Evolutionary conservation across 2,329 filamentous ascomycete species (phyloP).

Genomic region (Myotisia sp.): DNA sequence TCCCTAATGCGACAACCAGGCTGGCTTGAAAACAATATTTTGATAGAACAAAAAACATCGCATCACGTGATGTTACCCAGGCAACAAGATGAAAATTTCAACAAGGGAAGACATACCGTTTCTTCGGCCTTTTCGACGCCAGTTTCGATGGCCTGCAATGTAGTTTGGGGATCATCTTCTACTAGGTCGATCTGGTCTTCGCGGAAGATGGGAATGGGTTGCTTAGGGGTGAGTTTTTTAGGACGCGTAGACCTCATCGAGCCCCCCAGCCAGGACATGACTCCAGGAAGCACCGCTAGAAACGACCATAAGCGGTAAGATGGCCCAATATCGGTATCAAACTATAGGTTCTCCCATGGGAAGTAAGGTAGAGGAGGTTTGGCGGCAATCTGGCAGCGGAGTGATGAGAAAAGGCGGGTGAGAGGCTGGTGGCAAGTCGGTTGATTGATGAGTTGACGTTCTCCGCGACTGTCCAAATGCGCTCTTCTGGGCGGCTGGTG

Average conservation of each 20-base stretch:
- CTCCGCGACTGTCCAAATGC: constrained; percentile 25
- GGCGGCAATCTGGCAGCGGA: constrained; percentile 39
- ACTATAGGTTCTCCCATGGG: constrained; percentile 46
- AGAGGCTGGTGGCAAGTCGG: constrained; percentile 21
- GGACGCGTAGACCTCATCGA: constrained; percentile 35
- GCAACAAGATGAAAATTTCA: constrained; percentile 19
- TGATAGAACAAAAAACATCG: constrained; percentile 4
- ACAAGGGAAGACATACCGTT: constrained; percentile 57
- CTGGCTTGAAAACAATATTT: background rate
- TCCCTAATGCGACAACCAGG: too few relatives aligned
- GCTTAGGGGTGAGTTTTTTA: constrained; percentile 78
- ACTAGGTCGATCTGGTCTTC: constrained; percentile 83
- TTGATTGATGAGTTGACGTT: constrained; percentile 33
- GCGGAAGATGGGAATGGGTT: constrained; percentile 69
- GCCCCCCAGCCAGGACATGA: constrained; percentile 33
- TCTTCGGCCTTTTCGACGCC: constrained; percentile 96
- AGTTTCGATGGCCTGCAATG: constrained; percentile 74
- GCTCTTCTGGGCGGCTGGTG: constrained; percentile 28
- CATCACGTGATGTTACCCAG: constrained; percentile 27
- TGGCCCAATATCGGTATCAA: constrained; percentile 50
- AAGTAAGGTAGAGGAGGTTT: constrained; percentile 39
- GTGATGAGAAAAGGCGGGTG: constrained; percentile 30
- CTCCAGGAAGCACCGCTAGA: constrained; percentile 26
- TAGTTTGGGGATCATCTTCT: constrained; percentile 72
- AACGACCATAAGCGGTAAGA: constrained; percentile 31